Percentiles rank a stretch among this genome's conserved stretches.
Conservation (phyloP, 768 basidiomycete species). For the Amanita pseudoporphyria region DNA sequence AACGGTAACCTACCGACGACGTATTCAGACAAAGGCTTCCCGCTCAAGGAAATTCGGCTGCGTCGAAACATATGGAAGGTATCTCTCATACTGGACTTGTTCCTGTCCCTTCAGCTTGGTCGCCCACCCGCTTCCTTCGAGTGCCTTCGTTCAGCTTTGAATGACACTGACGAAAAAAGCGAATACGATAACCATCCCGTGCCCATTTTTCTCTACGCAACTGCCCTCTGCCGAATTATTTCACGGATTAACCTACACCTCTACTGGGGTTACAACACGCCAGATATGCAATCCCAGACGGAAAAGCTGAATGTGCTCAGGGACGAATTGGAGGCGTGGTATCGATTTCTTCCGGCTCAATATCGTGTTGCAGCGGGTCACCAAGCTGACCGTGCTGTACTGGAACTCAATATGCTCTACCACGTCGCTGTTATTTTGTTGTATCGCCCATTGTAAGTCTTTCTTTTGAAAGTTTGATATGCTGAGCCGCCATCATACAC, state of each 20-base stretch:
- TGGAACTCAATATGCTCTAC: conserved; percentile 22
- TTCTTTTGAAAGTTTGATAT: background rate
- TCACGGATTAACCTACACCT: conserved; percentile 19
- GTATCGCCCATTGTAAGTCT: conserved; percentile 16
- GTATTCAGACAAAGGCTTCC: background rate
- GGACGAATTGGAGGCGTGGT: conserved; percentile 18
- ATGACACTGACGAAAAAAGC: background rate
- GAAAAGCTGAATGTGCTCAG: conserved; percentile 12
- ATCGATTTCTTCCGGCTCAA: conserved; percentile 15
- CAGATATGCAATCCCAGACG: conserved; percentile 7
- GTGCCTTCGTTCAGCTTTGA: conserved; percentile 10
- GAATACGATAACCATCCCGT: conserved; percentile 7
- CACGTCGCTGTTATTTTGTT: conserved; percentile 20
- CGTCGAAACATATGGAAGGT: conserved; percentile 19
- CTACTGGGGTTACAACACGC: conserved; percentile 14
- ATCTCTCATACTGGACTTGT: conserved; percentile 16
- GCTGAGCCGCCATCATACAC: background rate
- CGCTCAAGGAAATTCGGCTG: conserved; percentile 10
- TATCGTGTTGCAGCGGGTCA: conserved; percentile 18
- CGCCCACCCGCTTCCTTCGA: conserved; percentile 16
- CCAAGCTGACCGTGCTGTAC: conserved; percentile 15
- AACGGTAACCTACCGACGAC: conserved; percentile 6
- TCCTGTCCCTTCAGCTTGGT: conserved; percentile 20
- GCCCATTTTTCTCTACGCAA: conserved; percentile 15
- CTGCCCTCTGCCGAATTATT: conserved; percentile 16